These are phyloP conservation scores for Zygosaccharomyces kombuchaensis DNA, from an alignment of 805 yeast genomes.

Conservation along the genomic window DNA sequence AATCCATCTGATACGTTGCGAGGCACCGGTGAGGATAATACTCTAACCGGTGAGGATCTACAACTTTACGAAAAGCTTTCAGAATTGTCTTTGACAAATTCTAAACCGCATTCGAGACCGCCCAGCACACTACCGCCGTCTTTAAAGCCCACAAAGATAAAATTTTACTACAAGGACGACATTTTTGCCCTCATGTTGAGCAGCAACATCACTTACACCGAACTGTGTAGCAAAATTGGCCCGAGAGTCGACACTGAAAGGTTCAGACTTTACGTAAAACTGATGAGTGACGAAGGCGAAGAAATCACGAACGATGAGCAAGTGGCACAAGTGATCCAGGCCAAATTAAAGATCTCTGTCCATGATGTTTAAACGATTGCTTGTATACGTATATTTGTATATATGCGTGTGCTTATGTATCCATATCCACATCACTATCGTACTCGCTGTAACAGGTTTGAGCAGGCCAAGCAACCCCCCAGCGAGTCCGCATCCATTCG, in stretches of 20 bases:
- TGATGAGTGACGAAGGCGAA: conserved; percentile 32
- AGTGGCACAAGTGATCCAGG: conserved; percentile 33
- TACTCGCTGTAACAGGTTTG: neutral
- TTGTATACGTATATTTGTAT: conserved; percentile 5
- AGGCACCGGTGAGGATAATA: conserved; percentile 28
- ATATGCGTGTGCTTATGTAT: conserved; percentile 1
- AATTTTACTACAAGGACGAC: conserved; percentile 75
- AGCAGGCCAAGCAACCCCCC: conserved; percentile 5
- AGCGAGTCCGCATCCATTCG: conserved; percentile 26
- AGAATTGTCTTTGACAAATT: conserved; percentile 23
- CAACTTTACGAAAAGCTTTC: conserved; percentile 28
- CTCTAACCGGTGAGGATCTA: conserved; percentile 33
- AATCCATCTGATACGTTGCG: conserved; percentile 5
- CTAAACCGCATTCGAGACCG: conserved; percentile 30
- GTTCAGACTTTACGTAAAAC: conserved; percentile 36
- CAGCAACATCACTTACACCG: conserved; percentile 43
- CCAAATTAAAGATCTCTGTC: conserved; percentile 37
- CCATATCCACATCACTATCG: conserved; percentile 7
- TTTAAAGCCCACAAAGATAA: conserved; percentile 46
- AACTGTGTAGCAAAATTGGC: conserved; percentile 47
- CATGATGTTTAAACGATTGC: conserved; percentile 31
- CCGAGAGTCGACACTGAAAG: conserved; percentile 44
- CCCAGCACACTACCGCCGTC: conserved; percentile 31
- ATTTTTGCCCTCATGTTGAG: conserved; percentile 68
- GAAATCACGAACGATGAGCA: conserved; percentile 36